Conservation (phyloP, 2,329 filamentous ascomycete genomes). For the Verticillium tricorpus region DNA sequence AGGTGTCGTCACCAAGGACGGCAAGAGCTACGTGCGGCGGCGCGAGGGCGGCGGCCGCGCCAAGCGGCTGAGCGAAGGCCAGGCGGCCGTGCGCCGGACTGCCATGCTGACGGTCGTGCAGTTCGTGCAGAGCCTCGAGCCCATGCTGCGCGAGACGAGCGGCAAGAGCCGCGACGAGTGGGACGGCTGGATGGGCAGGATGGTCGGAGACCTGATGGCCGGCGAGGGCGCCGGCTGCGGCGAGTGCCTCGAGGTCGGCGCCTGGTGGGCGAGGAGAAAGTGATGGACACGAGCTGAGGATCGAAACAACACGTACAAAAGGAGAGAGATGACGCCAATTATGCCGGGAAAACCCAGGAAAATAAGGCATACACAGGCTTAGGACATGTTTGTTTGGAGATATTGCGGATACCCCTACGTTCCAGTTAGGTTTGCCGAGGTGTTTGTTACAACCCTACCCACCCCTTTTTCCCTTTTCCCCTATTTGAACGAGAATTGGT, state of each 20-base stretch:
- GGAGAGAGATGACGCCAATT: not conserved
- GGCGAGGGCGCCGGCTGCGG: conserved; percentile 76
- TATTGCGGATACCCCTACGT: conserved; percentile 5
- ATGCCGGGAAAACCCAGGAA: not conserved
- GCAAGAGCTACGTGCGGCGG: conserved; percentile 50
- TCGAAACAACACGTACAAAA: too few species aligned
- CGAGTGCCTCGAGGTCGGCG: conserved; percentile 81
- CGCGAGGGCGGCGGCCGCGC: conserved; percentile 36
- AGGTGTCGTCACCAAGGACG: conserved; percentile 56
- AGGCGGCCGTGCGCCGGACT: conserved; percentile 70
- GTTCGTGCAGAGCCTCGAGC: conserved; percentile 81
- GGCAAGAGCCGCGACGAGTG: conserved; percentile 89
- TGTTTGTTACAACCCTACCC: not conserved
- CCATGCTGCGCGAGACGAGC: conserved; percentile 73
- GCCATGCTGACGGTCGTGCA: conserved; percentile 79
- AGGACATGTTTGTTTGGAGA: not conserved
- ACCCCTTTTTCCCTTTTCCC: not conserved
- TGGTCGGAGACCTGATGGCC: conserved; percentile 79
- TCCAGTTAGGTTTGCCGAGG: not conserved
- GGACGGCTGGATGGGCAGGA: conserved; percentile 82
- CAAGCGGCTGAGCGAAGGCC: conserved; percentile 59
- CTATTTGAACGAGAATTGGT: not conserved
- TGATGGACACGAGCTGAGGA: not conserved
- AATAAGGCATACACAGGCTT: not conserved
- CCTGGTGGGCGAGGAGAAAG: conserved; percentile 81